Evolutionary conservation across 106 monocot genomes (phyloP).

Genomic region (Xerophyta viscosa): DNA sequence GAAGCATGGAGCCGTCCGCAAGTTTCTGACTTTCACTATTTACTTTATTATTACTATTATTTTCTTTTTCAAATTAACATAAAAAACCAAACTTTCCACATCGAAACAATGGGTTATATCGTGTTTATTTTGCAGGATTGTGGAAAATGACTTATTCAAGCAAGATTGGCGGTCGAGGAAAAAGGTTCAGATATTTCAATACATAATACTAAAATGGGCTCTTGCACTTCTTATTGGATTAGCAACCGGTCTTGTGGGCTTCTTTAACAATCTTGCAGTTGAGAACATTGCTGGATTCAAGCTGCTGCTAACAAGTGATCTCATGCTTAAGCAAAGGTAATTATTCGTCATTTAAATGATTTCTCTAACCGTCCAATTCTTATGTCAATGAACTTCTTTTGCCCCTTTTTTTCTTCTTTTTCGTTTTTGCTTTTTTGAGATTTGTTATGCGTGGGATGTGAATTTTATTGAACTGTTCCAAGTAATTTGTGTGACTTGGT

Average conservation of each 20-base stretch:
- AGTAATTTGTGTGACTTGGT: constrained; percentile 5
- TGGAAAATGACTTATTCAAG: constrained; percentile 84
- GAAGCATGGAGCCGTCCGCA: too few relatives aligned
- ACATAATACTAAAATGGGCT: constrained; percentile 69
- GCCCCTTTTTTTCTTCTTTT: not conserved
- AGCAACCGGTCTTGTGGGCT: constrained; percentile 58
- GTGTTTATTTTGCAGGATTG: constrained; percentile 40
- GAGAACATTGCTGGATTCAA: constrained; percentile 89
- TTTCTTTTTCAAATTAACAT: too few relatives aligned
- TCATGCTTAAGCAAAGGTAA: constrained; percentile 67
- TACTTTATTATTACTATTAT: too few relatives aligned
- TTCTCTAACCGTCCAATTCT: not conserved
- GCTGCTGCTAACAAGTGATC: constrained; percentile 51
- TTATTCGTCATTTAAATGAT: not conserved
- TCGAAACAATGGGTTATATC: too few relatives aligned
- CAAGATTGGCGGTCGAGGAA: constrained; percentile 85
- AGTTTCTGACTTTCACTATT: too few relatives aligned
- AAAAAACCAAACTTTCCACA: too few relatives aligned
- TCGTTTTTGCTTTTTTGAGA: not conserved
- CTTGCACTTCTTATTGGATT: constrained; percentile 70
- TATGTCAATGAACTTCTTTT: too few relatives aligned
- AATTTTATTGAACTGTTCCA: not conserved
- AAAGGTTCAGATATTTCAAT: constrained; percentile 69
- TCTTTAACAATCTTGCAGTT: constrained; percentile 86
- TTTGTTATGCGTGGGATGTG: not conserved